phyloP scores from a whole-genome alignment of 768 basidiomycete genomes.

The Fomitopsis pulvina region DNA sequence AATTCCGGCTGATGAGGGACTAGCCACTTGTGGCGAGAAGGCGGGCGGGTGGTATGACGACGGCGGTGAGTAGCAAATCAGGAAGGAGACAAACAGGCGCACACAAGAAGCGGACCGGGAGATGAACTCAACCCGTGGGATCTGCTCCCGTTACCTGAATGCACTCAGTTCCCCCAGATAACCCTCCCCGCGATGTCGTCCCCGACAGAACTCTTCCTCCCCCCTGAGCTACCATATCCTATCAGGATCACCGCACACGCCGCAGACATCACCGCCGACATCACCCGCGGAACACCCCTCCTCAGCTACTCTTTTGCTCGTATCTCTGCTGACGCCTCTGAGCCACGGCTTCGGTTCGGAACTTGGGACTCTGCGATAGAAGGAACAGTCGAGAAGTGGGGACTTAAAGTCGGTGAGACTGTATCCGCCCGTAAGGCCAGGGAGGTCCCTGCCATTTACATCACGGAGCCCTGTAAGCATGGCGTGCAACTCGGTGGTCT shows the following conservation, averaged over 20 bases:
- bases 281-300: constrained; percentile 71
- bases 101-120: constrained; percentile 1
- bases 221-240: constrained; percentile 78
- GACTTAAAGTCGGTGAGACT: constrained; percentile 55
- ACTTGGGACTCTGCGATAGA: constrained; percentile 89
- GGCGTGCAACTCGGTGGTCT: constrained; percentile 88
- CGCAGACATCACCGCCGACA: constrained; percentile 32
- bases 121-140: neutral
- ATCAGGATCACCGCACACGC: constrained; percentile 73
- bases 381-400: constrained; percentile 72
- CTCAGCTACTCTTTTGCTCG: constrained; percentile 81
- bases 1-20: too few relatives aligned
- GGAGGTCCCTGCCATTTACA: constrained; percentile 52
- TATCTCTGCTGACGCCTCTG: constrained; percentile 38
- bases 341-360: constrained; percentile 69
- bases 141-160: neutral
- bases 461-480: constrained; percentile 94
- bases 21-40: too few relatives aligned
- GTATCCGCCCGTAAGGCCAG: constrained; percentile 53
- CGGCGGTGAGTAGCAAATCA: constrained; percentile 7
- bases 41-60: too few relatives aligned
- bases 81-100: neutral
- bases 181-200: constrained; percentile 35
- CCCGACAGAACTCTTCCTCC: constrained; percentile 72
- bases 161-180: neutral